Evolutionary conservation across 2,329 filamentous ascomycete genomes (phyloP).

Genomic region (Cladophialophora bantiana): DNA sequence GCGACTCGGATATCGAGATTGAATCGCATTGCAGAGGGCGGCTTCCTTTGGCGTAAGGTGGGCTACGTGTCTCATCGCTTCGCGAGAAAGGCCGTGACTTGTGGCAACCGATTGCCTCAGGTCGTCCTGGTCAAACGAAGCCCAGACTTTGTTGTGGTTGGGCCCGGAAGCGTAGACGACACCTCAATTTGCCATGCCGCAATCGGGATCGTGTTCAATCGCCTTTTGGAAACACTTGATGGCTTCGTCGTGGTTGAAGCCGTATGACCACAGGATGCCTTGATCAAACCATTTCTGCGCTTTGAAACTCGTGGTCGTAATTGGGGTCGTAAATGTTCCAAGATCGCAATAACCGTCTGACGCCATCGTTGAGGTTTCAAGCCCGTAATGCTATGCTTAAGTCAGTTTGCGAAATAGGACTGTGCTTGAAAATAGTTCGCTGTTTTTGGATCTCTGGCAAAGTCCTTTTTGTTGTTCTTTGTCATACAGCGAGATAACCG

Average conservation of each 20-base stretch:
- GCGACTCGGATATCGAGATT: too few species aligned
- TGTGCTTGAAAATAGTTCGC: too few species aligned
- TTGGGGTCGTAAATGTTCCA: conserved; percentile 46
- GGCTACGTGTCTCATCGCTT: too few species aligned
- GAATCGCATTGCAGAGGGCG: too few species aligned
- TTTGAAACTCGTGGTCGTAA: conserved; percentile 42
- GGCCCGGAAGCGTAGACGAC: conserved; percentile 71
- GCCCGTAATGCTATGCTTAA: too few species aligned
- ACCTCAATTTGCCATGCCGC: conserved; percentile 52
- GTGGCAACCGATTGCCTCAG: conserved; percentile 46
- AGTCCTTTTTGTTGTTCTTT: too few species aligned
- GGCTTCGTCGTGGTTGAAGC: conserved; percentile 52
- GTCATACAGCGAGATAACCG: too few species aligned
- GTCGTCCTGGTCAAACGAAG: conserved; percentile 70
- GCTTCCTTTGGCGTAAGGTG: too few species aligned
- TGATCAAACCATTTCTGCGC: conserved; percentile 50
- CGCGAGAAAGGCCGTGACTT: too few species aligned
- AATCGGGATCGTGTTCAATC: conserved; percentile 46
- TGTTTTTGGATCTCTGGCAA: too few species aligned
- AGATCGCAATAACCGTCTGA: conserved; percentile 44
- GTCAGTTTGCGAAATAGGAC: too few species aligned
- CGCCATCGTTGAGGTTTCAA: too few species aligned
- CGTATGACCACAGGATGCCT: conserved; percentile 48
- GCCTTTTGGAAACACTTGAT: conserved; percentile 48
- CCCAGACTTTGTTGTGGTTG: conserved; percentile 82